Evolutionary conservation across 148 eudicot genomes (phyloP).

Genomic region (Suaeda aralocaspica): DNA sequence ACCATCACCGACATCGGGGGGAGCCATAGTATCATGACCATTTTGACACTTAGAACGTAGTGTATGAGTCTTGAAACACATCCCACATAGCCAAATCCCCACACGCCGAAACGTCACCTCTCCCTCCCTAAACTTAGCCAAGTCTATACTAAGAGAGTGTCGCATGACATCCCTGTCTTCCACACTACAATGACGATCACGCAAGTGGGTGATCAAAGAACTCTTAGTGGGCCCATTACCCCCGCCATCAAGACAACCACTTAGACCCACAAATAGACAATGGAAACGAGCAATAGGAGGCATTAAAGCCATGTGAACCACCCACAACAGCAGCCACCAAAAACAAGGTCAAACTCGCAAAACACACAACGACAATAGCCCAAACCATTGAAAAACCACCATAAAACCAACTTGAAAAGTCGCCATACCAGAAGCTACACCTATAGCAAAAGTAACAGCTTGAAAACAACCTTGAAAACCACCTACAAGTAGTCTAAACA

Average conservation of each 20-base stretch:
- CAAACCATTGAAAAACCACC: too few species aligned
- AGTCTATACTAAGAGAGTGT: neutral
- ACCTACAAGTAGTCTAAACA: too few species aligned
- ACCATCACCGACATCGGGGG: neutral
- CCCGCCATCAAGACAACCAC: neutral
- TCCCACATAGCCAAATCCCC: conserved; percentile 4
- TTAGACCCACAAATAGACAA: neutral
- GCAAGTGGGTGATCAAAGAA: neutral
- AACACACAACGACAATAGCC: too few species aligned
- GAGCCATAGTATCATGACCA: neutral
- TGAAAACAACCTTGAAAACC: too few species aligned
- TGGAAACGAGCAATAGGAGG: neutral
- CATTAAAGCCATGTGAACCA: too few species aligned
- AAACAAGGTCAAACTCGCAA: too few species aligned
- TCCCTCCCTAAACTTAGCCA: neutral
- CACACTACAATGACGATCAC: conserved; percentile 1
- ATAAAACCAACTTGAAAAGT: too few species aligned
- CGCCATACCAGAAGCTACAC: too few species aligned
- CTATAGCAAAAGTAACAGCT: too few species aligned
- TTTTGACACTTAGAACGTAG: neutral
- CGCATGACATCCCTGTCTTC: neutral
- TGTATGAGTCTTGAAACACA: neutral
- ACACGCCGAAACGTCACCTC: conserved; percentile 1
- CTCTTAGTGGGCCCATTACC: neutral
- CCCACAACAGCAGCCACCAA: too few species aligned